Percentiles rank a stretch among this genome's conserved stretches.
These are phyloP conservation scores for Galerina sulciceps DNA, from an alignment of 768 basidiomycete species.

Conservation along the genomic window DNA sequence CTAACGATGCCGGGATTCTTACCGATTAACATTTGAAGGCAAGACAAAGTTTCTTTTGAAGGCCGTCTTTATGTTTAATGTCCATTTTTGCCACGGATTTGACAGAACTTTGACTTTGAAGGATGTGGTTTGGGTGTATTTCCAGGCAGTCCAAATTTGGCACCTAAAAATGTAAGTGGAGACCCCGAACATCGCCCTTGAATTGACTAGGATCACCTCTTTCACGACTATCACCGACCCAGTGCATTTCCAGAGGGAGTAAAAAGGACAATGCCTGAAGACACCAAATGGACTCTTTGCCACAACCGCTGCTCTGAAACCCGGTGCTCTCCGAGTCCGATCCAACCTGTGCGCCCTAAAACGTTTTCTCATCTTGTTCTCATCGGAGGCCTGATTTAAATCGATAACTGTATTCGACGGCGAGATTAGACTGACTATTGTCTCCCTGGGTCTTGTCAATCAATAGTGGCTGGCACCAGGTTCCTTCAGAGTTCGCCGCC, in stretches of 20 bases:
- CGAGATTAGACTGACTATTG: background rate
- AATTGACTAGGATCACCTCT: background rate
- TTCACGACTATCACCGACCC: background rate
- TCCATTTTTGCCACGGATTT: too few relatives aligned
- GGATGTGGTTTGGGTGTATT: background rate
- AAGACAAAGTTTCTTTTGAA: background rate
- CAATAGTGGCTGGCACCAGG: background rate
- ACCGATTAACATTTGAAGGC: background rate
- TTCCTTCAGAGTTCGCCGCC: background rate
- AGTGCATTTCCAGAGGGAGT: background rate
- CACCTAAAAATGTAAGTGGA: background rate
- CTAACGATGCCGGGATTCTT: background rate
- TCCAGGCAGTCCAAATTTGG: background rate
- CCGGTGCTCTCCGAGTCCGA: background rate
- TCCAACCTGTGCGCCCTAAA: too few relatives aligned
- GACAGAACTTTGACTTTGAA: too few relatives aligned
- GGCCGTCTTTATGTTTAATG: background rate
- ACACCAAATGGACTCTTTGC: background rate
- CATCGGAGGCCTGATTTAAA: background rate
- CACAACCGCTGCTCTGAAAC: background rate
- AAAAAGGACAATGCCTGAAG: background rate
- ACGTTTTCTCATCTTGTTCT: too few relatives aligned
- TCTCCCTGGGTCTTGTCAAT: background rate
- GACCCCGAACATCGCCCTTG: background rate
- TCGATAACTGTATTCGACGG: background rate